Base-by-base conservation (phyloP, 163 green algal species). In the Chloromonas sp. region DNA sequence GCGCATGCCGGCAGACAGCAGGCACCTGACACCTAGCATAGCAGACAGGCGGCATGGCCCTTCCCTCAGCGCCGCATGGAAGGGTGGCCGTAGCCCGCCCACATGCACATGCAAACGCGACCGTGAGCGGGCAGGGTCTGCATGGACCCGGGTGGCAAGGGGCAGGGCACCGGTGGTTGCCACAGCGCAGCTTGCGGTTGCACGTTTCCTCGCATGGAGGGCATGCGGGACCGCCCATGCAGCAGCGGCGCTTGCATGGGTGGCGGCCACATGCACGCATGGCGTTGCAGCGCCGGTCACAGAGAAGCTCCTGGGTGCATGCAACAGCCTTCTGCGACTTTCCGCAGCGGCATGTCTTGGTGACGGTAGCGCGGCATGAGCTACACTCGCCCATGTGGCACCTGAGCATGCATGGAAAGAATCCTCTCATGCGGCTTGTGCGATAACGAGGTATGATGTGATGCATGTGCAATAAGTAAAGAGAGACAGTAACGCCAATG, bases 121-220 rank as follows among this genome's bases (percentile, higher is more conserved):
- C 86, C 0, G 88, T 91, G n/a, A 98, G 87, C 0, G 94, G 93
- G 88, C 95, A 98, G 59, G 81, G n/a, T 88, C 90, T 89, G 88
- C 90, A 93, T 0, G 87, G 87, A 0, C 94, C 95, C 13, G 77
- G 87, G 87, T 98, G 95, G 88, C 95, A 98, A 1, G 95, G 91
- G 57, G 93, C 90, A 2, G 92, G 94, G 88, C 93, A 96, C 59
- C 90, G 92, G 91, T 97, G 94, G 88, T 97, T 97, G 61, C 93
- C 87, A 83, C 94, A 97, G 59, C 87, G 87, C 82, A 97, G 87
- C 84, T 89, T 87, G 15, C 89, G 84, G 58, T 89, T 91, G 81
- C 94, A 97, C 11, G 92, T 86, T 87, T 98, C 92, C 70, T 97
- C 89, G 86, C 95, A 98, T 57, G 94, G 93, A 0, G 94, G 95